Base-by-base conservation (phyloP, 352 stramenopile species). In the Pythium brachiatum region DNA sequence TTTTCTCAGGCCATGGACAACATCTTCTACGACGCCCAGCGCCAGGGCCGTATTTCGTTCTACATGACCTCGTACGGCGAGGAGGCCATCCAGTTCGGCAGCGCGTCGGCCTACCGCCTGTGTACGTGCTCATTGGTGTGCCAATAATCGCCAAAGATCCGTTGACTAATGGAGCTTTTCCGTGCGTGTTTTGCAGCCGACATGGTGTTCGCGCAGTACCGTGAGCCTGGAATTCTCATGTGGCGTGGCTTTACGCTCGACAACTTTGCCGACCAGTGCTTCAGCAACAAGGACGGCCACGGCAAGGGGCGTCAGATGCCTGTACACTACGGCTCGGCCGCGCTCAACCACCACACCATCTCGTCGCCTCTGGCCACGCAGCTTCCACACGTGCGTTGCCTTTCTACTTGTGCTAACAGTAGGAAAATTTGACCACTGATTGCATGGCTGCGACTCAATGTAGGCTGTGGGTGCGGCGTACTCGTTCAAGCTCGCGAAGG, bases 271-370 rank as follows among this genome's bases (percentile, higher is more conserved):
- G 95, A 99, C 72, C 46, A 86, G 76, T 99, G 96, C 66, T 99
- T 99, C 66, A 96, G 90, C 63, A 99, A 99, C 80, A 75, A 84
- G 53, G 81, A 91, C 20, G 97, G 98, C 64, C 79, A 98, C 55
- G 97, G 91, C 61, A 98, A 98, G 66, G 97, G 96, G 18, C 81
- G 97, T 25, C 96, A 99, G 75, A 99, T 99, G 97, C 97, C 97
- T 7, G 88, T 99, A 34, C 97, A 99, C 81, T 99, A 99, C 69
- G 97, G 97, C 36, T 98, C 86, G 16, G 86, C 83, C 56, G 83
- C 88, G 29, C 77, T 98, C 23, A 98, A 99, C 73, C 98, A 98
- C 65, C 96, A 99, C 51, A 99, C 97, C 1, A 98, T 99, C 29
- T 98, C 90, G 39, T 98, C 92, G 50, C 96, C 96, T 3, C 79